Conservation (phyloP, 305 asterid genomes). For the Fraxinus ornus region DNA sequence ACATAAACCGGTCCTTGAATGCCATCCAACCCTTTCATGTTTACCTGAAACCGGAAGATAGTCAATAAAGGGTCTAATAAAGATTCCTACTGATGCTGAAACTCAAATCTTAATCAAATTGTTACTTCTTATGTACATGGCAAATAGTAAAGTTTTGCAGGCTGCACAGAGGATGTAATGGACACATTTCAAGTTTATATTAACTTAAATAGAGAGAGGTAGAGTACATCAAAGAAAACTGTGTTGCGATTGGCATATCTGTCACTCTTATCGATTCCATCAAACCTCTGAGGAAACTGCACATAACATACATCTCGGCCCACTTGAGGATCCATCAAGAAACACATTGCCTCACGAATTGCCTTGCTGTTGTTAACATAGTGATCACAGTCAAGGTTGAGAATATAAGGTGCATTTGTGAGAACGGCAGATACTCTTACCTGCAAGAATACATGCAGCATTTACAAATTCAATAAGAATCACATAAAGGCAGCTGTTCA, state of each 20-base stretch:
- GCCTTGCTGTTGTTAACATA: constrained; percentile 96
- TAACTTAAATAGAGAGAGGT: not conserved
- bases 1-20: constrained; percentile 98
- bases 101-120: not conserved
- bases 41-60: constrained; percentile 54
- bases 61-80: not conserved
- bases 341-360: constrained; percentile 97
- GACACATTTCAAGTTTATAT: not conserved
- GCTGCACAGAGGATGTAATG: not conserved
- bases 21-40: constrained; percentile 99
- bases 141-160: not conserved
- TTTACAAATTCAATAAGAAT: not conserved
- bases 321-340: constrained; percentile 94
- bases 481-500: not conserved
- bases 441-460: constrained; percentile 36
- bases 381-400: constrained; percentile 97
- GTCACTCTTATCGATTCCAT: constrained; percentile 94
- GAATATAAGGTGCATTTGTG: constrained; percentile 93
- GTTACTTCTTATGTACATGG: not conserved
- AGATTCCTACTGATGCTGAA: not conserved
- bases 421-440: constrained; percentile 93
- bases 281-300: constrained; percentile 97
- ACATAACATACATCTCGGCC: constrained; percentile 85
- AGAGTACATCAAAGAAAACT: constrained; percentile 92
- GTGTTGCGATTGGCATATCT: constrained; percentile 96